Evolutionary conservation across 495 filamentous ascomycete species (phyloP), one percentile per base, ranked within the genome.

Genomic region (Aspergillus kassunensis): DNA sequence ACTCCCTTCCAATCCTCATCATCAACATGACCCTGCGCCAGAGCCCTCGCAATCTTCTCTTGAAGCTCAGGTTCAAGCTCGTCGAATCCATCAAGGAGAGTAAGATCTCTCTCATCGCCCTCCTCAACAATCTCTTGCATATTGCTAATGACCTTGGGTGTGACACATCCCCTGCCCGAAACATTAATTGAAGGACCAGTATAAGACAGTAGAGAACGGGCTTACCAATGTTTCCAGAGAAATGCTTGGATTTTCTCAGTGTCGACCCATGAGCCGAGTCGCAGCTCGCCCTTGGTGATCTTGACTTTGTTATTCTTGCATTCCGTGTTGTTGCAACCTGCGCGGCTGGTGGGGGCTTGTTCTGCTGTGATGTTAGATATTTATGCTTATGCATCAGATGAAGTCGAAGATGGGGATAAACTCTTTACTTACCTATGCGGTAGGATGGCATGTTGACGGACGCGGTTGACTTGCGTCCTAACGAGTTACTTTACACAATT

Each of bases 1-100:
- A 92, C 88, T 0, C 88, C 86, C 5, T 78, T 83, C 84, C 88
- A 93, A 44, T 90, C 89, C 29, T 84, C 83, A 45, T 87, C 79
- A 53, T 82, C 81, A 49, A 95, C 82, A 57, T 91, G 85, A 8
- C 87, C 88, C 54, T 86, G 74, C 21, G 74, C 76, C 8, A 95
- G 46, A 13, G 82, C 87, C 21, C 71, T 71, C 47, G 66, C 64
- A 29, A 91, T 66, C 66, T 88, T 90, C 19, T 74, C 78, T 64
- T 85, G 79, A 6, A 75, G 25, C 0, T 86, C 85, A 13, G 74
- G 69, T 42, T 78, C 62, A 9, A 92, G 68, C 30, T 89, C 85
- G 18, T 91, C 89, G 55, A 72, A 89, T 44, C 89, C 89, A 67
- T 92, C 86, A 33, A 89, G 47, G 30, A 61, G 44, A 24, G 76